Percentiles rank a stretch among this genome's conserved stretches.
Evolutionary conservation across 1,284 basidiomycete species (phyloP).

Genomic region (Cryptococcus depauperatus): DNA sequence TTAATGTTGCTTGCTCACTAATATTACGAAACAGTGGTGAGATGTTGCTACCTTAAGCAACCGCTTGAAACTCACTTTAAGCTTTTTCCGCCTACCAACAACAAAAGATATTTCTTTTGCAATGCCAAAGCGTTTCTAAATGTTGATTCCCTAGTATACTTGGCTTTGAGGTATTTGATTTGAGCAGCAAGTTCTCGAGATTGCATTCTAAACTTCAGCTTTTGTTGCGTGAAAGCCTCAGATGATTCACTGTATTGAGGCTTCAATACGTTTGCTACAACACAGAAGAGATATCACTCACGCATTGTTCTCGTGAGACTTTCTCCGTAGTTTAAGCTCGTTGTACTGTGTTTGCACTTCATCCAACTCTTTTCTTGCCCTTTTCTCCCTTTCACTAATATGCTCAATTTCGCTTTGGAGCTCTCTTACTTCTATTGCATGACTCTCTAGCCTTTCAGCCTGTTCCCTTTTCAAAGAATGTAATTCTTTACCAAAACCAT

Average conservation of each 20-base stretch:
- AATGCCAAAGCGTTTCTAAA: conserved; percentile 71
- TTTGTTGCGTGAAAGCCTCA: conserved; percentile 20
- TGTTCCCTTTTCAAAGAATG: conserved; percentile 48
- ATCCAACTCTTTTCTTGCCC: conserved; percentile 13
- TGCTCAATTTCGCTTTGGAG: conserved; percentile 10
- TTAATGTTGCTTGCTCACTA: conserved; percentile 69
- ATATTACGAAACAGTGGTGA: neutral
- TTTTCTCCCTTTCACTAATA: conserved; percentile 7
- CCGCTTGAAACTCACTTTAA: conserved; percentile 53
- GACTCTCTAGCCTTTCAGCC: neutral
- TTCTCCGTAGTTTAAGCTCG: conserved; percentile 14
- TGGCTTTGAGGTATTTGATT: conserved; percentile 85
- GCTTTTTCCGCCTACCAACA: conserved; percentile 52
- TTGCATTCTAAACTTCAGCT: conserved; percentile 31
- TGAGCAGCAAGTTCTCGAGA: conserved; percentile 44
- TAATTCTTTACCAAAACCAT: conserved; percentile 50
- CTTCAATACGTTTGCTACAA: conserved; percentile 1
- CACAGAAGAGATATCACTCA: conserved; percentile 11
- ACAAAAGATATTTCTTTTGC: conserved; percentile 68
- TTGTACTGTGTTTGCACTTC: conserved; percentile 8
- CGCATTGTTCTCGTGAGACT: conserved; percentile 13
- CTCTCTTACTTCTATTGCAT: neutral
- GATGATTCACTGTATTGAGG: conserved; percentile 3
- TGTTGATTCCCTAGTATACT: conserved; percentile 74
- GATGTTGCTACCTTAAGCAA: neutral